phyloP scores from a whole-genome alignment of 495 filamentous ascomycete species.

The Aspergillus sparsus region DNA sequence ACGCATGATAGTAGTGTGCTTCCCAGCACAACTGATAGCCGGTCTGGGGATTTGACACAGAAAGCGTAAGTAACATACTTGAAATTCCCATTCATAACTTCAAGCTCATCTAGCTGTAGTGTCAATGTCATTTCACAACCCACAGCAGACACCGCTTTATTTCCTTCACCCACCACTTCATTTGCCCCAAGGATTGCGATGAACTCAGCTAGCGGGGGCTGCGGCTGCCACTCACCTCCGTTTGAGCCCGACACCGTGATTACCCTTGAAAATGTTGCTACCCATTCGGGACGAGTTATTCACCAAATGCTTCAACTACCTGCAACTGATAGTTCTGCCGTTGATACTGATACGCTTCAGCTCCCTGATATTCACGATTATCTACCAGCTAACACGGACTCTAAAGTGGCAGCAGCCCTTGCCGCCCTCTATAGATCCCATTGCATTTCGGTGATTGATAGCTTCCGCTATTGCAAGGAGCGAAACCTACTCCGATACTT shows the following conservation, averaged over 20 bases:
- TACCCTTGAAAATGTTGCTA: conserved; percentile 46
- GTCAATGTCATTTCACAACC: conserved; percentile 50
- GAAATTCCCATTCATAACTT: neutral
- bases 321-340: conserved; percentile 48
- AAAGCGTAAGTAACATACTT: conserved; percentile 36
- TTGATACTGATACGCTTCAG: conserved; percentile 66
- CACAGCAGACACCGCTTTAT: conserved; percentile 64
- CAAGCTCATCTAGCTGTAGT: conserved; percentile 23
- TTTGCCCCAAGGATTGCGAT: conserved; percentile 36
- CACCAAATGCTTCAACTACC: conserved; percentile 68
- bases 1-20: conserved; percentile 22
- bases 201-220: conserved; percentile 26
- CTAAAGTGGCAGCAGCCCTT: conserved; percentile 77
- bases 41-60: conserved; percentile 32
- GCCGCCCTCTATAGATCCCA: conserved; percentile 87
- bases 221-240: conserved; percentile 34
- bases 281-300: conserved; percentile 56
- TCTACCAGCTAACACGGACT: conserved; percentile 72
- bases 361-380: conserved; percentile 78
- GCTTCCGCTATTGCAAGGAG: conserved; percentile 91
- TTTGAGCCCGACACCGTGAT: conserved; percentile 29
- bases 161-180: conserved; percentile 61
- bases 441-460: conserved; percentile 91
- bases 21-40: conserved; percentile 25
- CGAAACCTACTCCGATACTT: conserved; percentile 95